These are phyloP conservation scores for Ampelomyces quisqualis DNA, from an alignment of 2,329 filamentous ascomycete species.

Conservation along the genomic window DNA sequence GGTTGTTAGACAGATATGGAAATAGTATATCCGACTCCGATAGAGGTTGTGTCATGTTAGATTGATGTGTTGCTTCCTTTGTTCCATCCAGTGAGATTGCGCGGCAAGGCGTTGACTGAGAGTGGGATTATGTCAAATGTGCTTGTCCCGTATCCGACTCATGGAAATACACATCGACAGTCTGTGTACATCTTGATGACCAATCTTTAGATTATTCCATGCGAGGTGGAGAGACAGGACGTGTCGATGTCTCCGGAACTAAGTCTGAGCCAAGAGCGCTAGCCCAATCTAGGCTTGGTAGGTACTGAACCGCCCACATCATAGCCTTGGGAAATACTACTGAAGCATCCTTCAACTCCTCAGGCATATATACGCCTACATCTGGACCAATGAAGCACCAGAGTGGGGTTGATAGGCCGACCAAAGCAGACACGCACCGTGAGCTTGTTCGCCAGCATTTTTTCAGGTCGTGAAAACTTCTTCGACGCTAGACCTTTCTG, in stretches of 20 bases:
- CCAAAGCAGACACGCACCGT: neutral
- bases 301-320: neutral
- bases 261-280: neutral
- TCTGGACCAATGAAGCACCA: neutral
- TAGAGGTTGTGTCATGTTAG: slow-evolving; percentile 28
- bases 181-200: no score
- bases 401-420: neutral
- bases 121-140: neutral
- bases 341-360: neutral
- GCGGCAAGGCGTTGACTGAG: neutral
- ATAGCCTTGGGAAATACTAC: neutral
- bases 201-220: no score
- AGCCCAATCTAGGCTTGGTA: neutral
- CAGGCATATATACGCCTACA: neutral
- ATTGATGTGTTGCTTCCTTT: neutral
- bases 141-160: neutral
- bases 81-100: neutral
- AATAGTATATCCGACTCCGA: slow-evolving; percentile 53
- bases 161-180: no score
- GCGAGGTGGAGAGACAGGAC: no score
- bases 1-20: slow-evolving; percentile 59
- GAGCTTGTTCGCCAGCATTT: neutral
- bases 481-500: neutral
- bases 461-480: neutral
- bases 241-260: no score